Base-by-base conservation (phyloP, 2,329 filamentous ascomycete species). In the Fusarium sp. region DNA sequence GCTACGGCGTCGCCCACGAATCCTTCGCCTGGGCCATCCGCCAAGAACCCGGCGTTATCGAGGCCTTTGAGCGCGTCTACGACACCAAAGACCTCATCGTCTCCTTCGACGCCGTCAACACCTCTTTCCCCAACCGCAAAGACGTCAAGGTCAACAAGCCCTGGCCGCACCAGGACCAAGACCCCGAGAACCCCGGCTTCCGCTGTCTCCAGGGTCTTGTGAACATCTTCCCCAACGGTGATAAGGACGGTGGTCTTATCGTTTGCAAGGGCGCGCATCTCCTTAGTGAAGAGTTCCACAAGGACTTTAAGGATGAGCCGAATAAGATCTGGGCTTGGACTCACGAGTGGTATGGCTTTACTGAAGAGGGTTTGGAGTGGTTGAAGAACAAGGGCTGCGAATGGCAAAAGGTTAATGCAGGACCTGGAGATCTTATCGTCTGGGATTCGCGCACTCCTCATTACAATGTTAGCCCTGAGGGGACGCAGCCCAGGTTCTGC, bases 281-380 rank as follows among this genome's bases (percentile, higher is more conserved):
- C 0, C 63, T 68, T 0, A 68, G 65, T 6, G 65, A 68, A 5
- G 63, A 68, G 9, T 68, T 68, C 2, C 65, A 68, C 4, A 38
- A 22, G 41, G 54, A 61, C 0, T 68, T 68, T 1, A 68, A 68
- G 24, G 36, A 68, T 6, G 65, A 68, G 4, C 45, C 51, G 0
- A 62, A 68, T 11, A 68, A 32, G 4, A 62, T 68, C 18, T 68
- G 65, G 65, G 65, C 65, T 3, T 68, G 65, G 65, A 68, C 65
- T 0, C 59, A 62, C 1, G 65, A 68, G 20, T 68, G 65, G 65
- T 68, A 68, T 4, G 65, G 65, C 0, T 68, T 68, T 0, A 68
- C 65, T 0, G 63, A 20, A 0, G 55, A 68, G 18, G 65, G 65
- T 7, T 53, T 68, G 65, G 35, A 68, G 24, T 68, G 65, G 65